Conservation (phyloP, 441 rosid genomes). For the Flueggea neowawraea region DNA sequence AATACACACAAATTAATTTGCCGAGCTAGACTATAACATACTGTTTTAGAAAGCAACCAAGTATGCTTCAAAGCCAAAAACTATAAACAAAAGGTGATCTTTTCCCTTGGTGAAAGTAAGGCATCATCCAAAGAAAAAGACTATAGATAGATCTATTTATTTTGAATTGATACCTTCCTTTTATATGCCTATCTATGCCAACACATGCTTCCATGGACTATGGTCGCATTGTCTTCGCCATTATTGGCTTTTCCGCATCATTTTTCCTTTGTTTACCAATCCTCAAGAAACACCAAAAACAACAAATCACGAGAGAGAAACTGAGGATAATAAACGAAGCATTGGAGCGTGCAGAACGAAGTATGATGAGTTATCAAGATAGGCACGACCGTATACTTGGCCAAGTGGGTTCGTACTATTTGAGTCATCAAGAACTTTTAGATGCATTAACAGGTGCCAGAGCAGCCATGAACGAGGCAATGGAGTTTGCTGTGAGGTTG, state of each 20-base stretch:
- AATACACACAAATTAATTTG: too few species aligned
- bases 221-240: constrained; percentile 17
- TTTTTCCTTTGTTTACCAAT: constrained; percentile 25
- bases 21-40: too few species aligned
- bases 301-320: constrained; percentile 24
- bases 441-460: constrained; percentile 41
- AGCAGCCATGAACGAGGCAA: constrained; percentile 41
- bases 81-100: too few species aligned
- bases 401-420: constrained; percentile 36
- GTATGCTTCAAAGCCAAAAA: too few species aligned
- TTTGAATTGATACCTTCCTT: too few species aligned
- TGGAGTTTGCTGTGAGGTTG: constrained; percentile 34
- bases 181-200: too few species aligned
- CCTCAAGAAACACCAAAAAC: constrained; percentile 30
- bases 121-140: constrained; percentile 5
- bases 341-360: constrained; percentile 43
- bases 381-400: constrained; percentile 44
- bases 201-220: background rate
- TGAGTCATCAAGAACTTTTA: constrained; percentile 40
- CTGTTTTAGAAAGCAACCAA: background rate
- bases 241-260: constrained; percentile 46
- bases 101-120: constrained; percentile 14
- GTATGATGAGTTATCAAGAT: constrained; percentile 37
- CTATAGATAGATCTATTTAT: too few species aligned
- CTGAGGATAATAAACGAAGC: constrained; percentile 44